Evolutionary conservation across 73 alveolate genomes (phyloP).

Genomic region (Blepharisma stoltei): DNA sequence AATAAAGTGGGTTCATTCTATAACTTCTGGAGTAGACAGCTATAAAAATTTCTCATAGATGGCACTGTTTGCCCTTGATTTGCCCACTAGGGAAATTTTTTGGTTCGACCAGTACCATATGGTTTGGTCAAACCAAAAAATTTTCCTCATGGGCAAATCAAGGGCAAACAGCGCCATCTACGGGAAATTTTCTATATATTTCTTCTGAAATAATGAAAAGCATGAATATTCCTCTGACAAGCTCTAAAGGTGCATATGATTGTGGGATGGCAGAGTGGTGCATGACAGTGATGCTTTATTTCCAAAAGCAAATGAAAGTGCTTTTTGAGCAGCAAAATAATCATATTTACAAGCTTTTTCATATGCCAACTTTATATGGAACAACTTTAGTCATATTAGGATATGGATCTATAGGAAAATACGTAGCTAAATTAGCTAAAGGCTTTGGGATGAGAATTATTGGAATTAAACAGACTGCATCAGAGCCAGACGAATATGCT

Average conservation of each 20-base stretch:
- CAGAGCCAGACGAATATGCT: neutral
- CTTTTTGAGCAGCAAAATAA: neutral
- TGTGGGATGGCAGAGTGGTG: neutral
- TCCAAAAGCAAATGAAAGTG: neutral
- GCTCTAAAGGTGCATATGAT: neutral
- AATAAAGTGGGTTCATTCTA: no score
- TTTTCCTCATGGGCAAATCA: no score
- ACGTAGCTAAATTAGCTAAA: neutral
- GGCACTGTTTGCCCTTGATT: no score
- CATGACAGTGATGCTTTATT: neutral
- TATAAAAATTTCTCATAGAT: no score
- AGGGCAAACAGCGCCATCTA: no score
- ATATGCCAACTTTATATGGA: neutral
- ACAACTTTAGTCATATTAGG: neutral
- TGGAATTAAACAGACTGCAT: neutral
- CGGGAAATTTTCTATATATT: no score
- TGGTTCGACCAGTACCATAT: no score
- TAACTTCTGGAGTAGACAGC: no score
- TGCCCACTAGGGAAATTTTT: no score
- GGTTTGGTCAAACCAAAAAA: no score
- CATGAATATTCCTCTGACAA: neutral
- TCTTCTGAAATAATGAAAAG: no score
- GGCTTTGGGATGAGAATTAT: neutral
- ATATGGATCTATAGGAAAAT: constrained; percentile 5
- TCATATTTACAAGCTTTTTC: neutral